Percentiles rank a stretch among this genome's conserved stretches.
These are phyloP conservation scores for Coemansia sp. DNA, from an alignment of 192 early-diverging fungal genomes.

Conservation along the genomic window DNA sequence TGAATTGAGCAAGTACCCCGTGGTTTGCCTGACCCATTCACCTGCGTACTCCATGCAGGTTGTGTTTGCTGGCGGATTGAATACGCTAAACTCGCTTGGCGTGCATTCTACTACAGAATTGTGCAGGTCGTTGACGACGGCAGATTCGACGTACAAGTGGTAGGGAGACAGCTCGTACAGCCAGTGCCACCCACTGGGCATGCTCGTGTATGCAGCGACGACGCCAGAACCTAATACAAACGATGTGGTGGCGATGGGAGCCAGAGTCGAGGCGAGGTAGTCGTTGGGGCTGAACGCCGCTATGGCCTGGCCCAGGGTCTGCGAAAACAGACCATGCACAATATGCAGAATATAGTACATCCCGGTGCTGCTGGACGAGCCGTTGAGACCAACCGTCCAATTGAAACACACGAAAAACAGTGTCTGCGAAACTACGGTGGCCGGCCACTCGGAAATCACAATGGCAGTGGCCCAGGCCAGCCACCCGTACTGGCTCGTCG, in stretches of 20 bases:
- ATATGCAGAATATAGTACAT: slow-evolving; percentile 60
- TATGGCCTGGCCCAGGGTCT: slow-evolving; percentile 59
- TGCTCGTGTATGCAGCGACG: slow-evolving; percentile 54
- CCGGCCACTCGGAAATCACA: slow-evolving; percentile 62
- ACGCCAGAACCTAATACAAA: slow-evolving; percentile 62
- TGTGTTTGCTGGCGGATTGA: slow-evolving; percentile 49
- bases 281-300: slow-evolving; percentile 58
- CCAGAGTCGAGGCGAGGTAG: slow-evolving; percentile 57
- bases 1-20: slow-evolving; percentile 53
- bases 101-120: slow-evolving; percentile 48
- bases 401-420: slow-evolving; percentile 60
- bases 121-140: slow-evolving; percentile 59
- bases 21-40: slow-evolving; percentile 29
- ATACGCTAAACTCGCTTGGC: slow-evolving; percentile 43
- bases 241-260: slow-evolving; percentile 61
- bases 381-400: slow-evolving; percentile 60
- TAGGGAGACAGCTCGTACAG: slow-evolving; percentile 65
- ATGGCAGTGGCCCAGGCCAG: slow-evolving; percentile 60
- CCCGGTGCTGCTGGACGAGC: slow-evolving; percentile 47
- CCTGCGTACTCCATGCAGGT: slow-evolving; percentile 55
- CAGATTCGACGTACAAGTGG: slow-evolving; percentile 59
- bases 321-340: slow-evolving; percentile 53
- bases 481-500: slow-evolving; percentile 65
- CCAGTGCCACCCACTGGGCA: slow-evolving; percentile 64
- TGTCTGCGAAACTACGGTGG: slow-evolving; percentile 53